Base-by-base conservation (phyloP, 1,284 basidiomycete genomes). In the Sporisorium reilianum region DNA sequence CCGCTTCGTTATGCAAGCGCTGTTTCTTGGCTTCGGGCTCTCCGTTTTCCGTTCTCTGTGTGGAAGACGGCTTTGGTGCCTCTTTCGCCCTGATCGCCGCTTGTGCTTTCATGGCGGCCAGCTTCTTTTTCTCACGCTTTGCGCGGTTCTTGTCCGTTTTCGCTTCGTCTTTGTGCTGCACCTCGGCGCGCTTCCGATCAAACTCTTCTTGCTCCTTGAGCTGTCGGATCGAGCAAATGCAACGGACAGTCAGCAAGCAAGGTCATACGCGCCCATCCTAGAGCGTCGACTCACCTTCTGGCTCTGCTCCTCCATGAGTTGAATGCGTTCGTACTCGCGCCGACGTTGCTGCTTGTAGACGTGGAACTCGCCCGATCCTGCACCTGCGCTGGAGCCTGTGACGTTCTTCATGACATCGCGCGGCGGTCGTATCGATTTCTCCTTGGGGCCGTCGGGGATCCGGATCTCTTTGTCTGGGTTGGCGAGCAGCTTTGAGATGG, bases 341-440 rank as follows among this genome's bases (percentile, higher is more conserved):
- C 96, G 88, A 70, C 97, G 87, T 73, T 91, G 90, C 46, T 97
- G 95, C 85, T 99, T 99, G 88, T 99, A 99, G 5, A 99, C 97
- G 84, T 99, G 97, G 45, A 85, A 85, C 55, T 85, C 84, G 40
- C 84, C 84, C 44, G 78, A 80, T 6, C 84, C 83, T 12, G 84
- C 83, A 14, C 83, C 84, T 20, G 84, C 81, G 42, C 76, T 82
- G 38, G 77, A 80, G 42, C 83, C 85, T 48, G 70, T 65, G 8
- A 84, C 81, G 53, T 84, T 98, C 89, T 97, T 97, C 92, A 99
- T 96, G 92, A 80, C 79, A 51, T 83, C 83, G 20, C 78, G 66
- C n/a, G 80, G 82, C 22, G 75, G 60, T 44, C 79, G 72, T 28
- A 81, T 65, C 20, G 61, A 57, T 61, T 78, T 77, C 30, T 73